These are phyloP conservation scores for Meredithiella fracta DNA, from an alignment of 2,329 filamentous ascomycete genomes.

Conservation along the genomic window DNA sequence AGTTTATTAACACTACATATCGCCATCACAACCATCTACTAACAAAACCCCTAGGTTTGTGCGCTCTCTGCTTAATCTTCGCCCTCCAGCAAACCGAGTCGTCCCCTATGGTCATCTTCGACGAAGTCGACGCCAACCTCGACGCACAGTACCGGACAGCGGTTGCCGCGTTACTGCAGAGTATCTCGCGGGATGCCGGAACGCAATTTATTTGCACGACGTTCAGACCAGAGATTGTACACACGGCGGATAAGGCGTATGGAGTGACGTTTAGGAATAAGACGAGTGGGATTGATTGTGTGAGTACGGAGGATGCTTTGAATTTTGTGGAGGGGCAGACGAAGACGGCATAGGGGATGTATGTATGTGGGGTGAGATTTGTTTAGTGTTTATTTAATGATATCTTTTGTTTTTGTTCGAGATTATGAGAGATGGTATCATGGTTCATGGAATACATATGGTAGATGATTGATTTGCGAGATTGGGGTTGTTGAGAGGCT, in stretches of 20 bases:
- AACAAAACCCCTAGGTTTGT: conserved; percentile 46
- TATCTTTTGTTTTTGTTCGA: not conserved
- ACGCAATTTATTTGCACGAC: conserved; percentile 96
- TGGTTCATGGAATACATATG: too few species aligned
- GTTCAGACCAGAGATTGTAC: conserved; percentile 90
- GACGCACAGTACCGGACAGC: conserved; percentile 96
- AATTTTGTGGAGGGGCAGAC: conserved; percentile 82
- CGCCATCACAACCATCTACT: conserved; percentile 14
- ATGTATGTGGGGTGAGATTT: not conserved
- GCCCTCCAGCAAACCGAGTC: conserved; percentile 97
- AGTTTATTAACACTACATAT: conserved; percentile 23
- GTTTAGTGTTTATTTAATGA: not conserved
- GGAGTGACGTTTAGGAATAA: conserved; percentile 89
- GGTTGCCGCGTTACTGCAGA: conserved; percentile 74
- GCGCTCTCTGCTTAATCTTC: conserved; percentile 92
- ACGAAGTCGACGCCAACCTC: conserved; percentile 96
- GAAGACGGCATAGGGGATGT: not conserved
- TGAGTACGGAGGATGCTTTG: conserved; percentile 70
- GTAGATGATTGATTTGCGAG: too few species aligned
- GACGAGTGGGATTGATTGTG: conserved; percentile 85
- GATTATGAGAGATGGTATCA: not conserved
- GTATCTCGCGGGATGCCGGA: conserved; percentile 50
- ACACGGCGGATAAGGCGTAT: conserved; percentile 93
- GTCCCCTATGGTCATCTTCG: conserved; percentile 96
- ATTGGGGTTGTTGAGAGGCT: too few species aligned